Conservation (phyloP, 2,329 filamentous ascomycete species). For the Corinectria fuckeliana region DNA sequence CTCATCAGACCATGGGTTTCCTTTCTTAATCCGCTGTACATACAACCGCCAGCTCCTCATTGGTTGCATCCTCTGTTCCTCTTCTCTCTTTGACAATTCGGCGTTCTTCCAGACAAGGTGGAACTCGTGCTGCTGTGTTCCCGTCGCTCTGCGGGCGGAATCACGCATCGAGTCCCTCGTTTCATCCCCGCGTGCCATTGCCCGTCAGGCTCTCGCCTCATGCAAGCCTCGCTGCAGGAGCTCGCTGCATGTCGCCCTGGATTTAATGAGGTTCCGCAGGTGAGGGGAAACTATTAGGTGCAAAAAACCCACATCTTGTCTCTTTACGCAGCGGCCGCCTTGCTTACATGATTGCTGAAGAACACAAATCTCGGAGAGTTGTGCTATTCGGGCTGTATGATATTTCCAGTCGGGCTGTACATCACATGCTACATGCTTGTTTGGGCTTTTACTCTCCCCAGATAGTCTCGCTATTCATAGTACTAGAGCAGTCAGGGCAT, state of each 20-base stretch:
- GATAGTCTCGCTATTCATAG: too few species aligned
- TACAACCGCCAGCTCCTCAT: slow-evolving; percentile 17
- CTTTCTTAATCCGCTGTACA: slow-evolving; percentile 22
- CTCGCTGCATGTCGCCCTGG: slow-evolving; percentile 10
- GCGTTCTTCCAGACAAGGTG: background rate
- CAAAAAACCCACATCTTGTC: background rate
- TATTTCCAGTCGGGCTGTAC: too few species aligned
- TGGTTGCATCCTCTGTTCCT: slow-evolving; percentile 10
- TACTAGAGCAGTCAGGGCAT: too few species aligned
- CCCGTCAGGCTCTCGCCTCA: slow-evolving; percentile 8
- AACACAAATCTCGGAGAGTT: too few species aligned
- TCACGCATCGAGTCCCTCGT: slow-evolving; percentile 3
- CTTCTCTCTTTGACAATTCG: background rate
- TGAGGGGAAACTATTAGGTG: background rate
- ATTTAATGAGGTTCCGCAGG: background rate
- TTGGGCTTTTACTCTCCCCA: too few species aligned
- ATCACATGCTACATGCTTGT: too few species aligned
- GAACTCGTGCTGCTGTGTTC: slow-evolving; percentile 1
- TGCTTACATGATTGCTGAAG: background rate
- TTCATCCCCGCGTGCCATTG: slow-evolving; percentile 1
- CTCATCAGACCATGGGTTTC: slow-evolving; percentile 26
- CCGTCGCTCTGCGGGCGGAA: slow-evolving; percentile 12
- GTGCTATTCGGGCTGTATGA: too few species aligned
- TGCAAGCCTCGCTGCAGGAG: slow-evolving; percentile 8
- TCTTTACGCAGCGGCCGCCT: background rate